Evolutionary conservation across 2,329 filamentous ascomycete genomes (phyloP).

Genomic region (Venturia effusa): DNA sequence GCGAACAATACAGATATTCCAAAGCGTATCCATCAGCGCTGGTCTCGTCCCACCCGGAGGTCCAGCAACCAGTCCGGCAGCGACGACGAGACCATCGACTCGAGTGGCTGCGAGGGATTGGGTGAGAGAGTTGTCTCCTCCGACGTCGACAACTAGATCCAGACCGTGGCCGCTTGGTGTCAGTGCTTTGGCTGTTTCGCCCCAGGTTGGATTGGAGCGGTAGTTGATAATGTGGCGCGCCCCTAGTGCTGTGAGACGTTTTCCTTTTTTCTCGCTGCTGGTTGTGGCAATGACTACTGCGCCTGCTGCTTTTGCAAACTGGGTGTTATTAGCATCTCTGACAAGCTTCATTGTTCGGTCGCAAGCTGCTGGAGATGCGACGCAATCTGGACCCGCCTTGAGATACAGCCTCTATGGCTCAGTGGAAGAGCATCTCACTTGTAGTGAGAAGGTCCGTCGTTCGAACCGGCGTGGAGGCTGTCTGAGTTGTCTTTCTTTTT

Average conservation of each 20-base stretch:
- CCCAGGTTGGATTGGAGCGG: conserved; percentile 41
- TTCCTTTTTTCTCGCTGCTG: conserved; percentile 42
- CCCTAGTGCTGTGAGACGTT: conserved; percentile 37
- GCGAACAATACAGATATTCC: conserved; percentile 37
- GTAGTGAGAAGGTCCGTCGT: not conserved
- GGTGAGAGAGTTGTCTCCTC: conserved; percentile 40
- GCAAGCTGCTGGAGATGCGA: too few species aligned
- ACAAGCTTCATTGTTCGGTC: too few species aligned
- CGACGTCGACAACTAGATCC: conserved; percentile 46
- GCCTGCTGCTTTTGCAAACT: conserved; percentile 2
- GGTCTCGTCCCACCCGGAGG: conserved; percentile 25
- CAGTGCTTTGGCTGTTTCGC: conserved; percentile 35
- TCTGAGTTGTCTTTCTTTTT: not conserved
- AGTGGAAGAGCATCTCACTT: not conserved
- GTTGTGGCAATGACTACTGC: conserved; percentile 43
- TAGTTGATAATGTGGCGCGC: conserved; percentile 46
- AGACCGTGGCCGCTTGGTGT: conserved; percentile 36
- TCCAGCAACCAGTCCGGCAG: conserved; percentile 40
- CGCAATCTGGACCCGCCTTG: too few species aligned
- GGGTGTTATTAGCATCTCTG: not conserved
- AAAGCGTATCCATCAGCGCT: conserved; percentile 34
- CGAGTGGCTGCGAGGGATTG: conserved; percentile 43
- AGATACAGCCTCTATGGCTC: not conserved
- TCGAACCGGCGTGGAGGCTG: not conserved
- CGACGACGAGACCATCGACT: conserved; percentile 44